These are phyloP conservation scores for Dillenia turbinata DNA, from an alignment of 164 flowering plant species.

Conservation along the genomic window DNA sequence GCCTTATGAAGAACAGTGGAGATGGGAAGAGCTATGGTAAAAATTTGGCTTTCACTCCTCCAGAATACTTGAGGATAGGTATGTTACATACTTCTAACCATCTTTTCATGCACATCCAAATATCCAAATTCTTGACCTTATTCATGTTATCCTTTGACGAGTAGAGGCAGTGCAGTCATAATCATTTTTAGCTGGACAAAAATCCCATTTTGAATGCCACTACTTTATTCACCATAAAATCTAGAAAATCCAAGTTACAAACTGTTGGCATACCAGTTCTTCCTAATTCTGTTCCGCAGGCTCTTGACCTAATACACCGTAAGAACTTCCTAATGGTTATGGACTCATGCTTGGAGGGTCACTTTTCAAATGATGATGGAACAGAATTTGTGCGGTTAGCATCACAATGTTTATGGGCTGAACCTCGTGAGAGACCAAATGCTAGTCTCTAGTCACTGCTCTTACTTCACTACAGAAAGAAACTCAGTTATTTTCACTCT, in stretches of 20 bases:
- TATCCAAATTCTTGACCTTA: too few relatives aligned
- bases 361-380: slow-evolving; percentile 87
- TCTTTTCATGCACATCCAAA: too few relatives aligned
- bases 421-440: slow-evolving; percentile 94
- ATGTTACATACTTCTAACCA: background rate
- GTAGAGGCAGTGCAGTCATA: slow-evolving; percentile 35
- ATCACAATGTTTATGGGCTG: too few relatives aligned
- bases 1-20: slow-evolving; percentile 65
- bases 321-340: slow-evolving; percentile 78
- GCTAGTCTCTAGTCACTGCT: slow-evolving; percentile 66
- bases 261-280: too few relatives aligned
- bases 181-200: too few relatives aligned
- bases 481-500: slow-evolving; percentile 56
- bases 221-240: too few relatives aligned
- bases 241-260: too few relatives aligned
- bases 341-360: slow-evolving; percentile 91
- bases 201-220: too few relatives aligned
- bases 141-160: slow-evolving; percentile 32
- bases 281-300: slow-evolving; percentile 36
- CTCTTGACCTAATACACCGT: slow-evolving; percentile 86
- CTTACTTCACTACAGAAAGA: slow-evolving; percentile 77
- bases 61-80: slow-evolving; percentile 62
- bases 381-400: slow-evolving; percentile 76
- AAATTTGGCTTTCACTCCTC: slow-evolving; percentile 74
- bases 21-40: slow-evolving; percentile 77